Evolutionary conservation across 345 rosid species (phyloP).

Genomic region (Populus euphratica): DNA sequence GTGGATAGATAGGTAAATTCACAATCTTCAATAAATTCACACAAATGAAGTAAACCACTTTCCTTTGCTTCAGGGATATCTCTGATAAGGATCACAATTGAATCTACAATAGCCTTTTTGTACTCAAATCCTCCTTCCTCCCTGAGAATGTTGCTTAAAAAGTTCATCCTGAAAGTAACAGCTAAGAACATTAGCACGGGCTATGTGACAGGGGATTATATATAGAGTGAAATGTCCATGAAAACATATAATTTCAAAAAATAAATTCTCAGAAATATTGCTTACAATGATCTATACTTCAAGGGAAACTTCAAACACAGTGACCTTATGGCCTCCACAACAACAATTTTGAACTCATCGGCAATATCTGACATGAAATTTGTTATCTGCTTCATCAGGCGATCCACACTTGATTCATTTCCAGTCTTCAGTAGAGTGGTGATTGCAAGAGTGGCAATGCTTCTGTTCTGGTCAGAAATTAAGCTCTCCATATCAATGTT

Average conservation of each 20-base stretch:
- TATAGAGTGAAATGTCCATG: not conserved
- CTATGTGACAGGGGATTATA: not conserved
- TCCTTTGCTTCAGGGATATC: constrained; percentile 99
- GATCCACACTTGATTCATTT: constrained; percentile 97
- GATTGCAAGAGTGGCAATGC: constrained; percentile 97
- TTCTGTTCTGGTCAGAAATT: constrained; percentile 96
- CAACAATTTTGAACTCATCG: constrained; percentile 97
- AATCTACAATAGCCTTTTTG: constrained; percentile 95
- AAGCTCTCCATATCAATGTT: constrained; percentile 99
- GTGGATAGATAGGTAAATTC: constrained; percentile 98
- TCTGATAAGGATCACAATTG: constrained; percentile 91
- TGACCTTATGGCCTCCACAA: constrained; percentile 97
- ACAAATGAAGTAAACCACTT: constrained; percentile 92
- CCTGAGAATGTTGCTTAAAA: constrained; percentile 94
- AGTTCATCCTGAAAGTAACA: constrained; percentile 79
- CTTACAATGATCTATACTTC: constrained; percentile 96
- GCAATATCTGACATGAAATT: constrained; percentile 98
- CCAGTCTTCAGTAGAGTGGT: constrained; percentile 97
- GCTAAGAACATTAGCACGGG: not conserved
- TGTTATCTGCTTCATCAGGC: constrained; percentile 97
- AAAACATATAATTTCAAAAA: not conserved
- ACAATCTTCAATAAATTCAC: constrained; percentile 99
- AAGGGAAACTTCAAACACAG: constrained; percentile 91
- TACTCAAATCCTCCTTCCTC: constrained; percentile 99
- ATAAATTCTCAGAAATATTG: not conserved